These are phyloP conservation scores for Aspergillus flavus DNA, from an alignment of 2,329 filamentous ascomycete species.

Conservation along the genomic window DNA sequence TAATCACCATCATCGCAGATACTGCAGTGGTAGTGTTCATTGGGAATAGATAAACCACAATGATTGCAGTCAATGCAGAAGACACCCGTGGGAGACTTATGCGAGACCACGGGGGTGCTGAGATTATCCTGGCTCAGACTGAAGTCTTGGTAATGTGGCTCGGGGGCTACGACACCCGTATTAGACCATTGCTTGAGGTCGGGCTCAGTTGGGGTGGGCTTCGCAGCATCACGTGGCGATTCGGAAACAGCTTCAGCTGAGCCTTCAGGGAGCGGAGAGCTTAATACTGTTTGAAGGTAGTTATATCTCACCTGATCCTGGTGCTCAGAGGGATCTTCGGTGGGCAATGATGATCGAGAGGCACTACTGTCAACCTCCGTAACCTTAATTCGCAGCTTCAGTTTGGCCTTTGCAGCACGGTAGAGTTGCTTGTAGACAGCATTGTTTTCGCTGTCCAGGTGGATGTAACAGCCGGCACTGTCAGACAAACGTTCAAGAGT, in stretches of 20 bases:
- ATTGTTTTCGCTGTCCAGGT: slow-evolving; percentile 74
- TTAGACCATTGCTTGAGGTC: slow-evolving; percentile 14
- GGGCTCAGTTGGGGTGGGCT: slow-evolving; percentile 11
- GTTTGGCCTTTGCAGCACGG: slow-evolving; percentile 94
- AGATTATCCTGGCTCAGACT: slow-evolving; percentile 30
- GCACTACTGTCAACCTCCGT: slow-evolving; percentile 47
- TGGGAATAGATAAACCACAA: slow-evolving; percentile 76
- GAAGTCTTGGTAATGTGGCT: slow-evolving; percentile 31
- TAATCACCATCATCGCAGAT: slow-evolving; percentile 93
- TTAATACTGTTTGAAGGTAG: slow-evolving; percentile 48
- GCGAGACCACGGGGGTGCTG: slow-evolving; percentile 36
- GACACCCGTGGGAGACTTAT: slow-evolving; percentile 41
- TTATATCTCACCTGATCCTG: slow-evolving; percentile 33
- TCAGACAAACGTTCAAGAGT: slow-evolving; percentile 93
- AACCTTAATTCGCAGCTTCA: slow-evolving; percentile 88
- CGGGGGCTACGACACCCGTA: slow-evolving; percentile 9
- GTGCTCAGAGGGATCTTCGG: slow-evolving; percentile 20
- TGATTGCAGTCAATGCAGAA: slow-evolving; percentile 95
- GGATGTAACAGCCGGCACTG: slow-evolving; percentile 78
- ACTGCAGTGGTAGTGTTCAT: slow-evolving; percentile 91
- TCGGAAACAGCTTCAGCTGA: slow-evolving; percentile 15
- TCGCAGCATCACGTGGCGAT: slow-evolving; percentile 10
- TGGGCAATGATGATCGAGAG: slow-evolving; percentile 16
- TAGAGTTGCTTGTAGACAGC: slow-evolving; percentile 96
- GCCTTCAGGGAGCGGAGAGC: slow-evolving; percentile 29